phyloP scores from a whole-genome alignment of 208 protist species.

The Crithidia fasciculata region DNA sequence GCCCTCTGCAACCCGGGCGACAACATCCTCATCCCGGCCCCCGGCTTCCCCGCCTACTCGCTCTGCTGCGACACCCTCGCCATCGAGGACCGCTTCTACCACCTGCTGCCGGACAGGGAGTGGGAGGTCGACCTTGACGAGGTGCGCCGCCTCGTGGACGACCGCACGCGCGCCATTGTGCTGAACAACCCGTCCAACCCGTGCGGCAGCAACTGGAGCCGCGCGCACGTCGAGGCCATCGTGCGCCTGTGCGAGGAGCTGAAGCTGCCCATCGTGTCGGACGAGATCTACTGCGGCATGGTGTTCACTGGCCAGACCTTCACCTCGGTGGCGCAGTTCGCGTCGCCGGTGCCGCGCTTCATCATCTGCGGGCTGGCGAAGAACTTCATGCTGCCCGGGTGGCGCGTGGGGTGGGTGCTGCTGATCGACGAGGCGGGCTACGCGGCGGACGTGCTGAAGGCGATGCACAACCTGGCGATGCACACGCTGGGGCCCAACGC shows the following conservation, averaged over 20 bases:
- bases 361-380: slow-evolving; percentile 92
- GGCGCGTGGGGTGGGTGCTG: slow-evolving; percentile 91
- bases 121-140: slow-evolving; percentile 92
- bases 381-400: slow-evolving; percentile 92
- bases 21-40: slow-evolving; percentile 91
- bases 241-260: slow-evolving; percentile 83
- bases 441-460: slow-evolving; percentile 38
- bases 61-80: slow-evolving; percentile 78
- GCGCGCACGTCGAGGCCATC: slow-evolving; percentile 77
- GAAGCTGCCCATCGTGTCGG: slow-evolving; percentile 91
- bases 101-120: slow-evolving; percentile 70
- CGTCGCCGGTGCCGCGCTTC: slow-evolving; percentile 78
- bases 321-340: slow-evolving; percentile 79
- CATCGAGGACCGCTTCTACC: slow-evolving; percentile 83
- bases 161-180: slow-evolving; percentile 86
- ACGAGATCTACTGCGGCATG: slow-evolving; percentile 96
- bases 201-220: slow-evolving; percentile 91
- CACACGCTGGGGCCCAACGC: slow-evolving; percentile 88
- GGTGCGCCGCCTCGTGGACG: slow-evolving; percentile 74
- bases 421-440: slow-evolving; percentile 70
- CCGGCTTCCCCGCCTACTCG: slow-evolving; percentile 94
- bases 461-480: slow-evolving; percentile 59
- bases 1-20: slow-evolving; percentile 83
- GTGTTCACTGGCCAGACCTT: slow-evolving; percentile 86
- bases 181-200: slow-evolving; percentile 97